Percentiles rank a stretch among this genome's conserved stretches.
Conservation (phyloP, 139 green algal species). For the Chlorella sp. region DNA sequence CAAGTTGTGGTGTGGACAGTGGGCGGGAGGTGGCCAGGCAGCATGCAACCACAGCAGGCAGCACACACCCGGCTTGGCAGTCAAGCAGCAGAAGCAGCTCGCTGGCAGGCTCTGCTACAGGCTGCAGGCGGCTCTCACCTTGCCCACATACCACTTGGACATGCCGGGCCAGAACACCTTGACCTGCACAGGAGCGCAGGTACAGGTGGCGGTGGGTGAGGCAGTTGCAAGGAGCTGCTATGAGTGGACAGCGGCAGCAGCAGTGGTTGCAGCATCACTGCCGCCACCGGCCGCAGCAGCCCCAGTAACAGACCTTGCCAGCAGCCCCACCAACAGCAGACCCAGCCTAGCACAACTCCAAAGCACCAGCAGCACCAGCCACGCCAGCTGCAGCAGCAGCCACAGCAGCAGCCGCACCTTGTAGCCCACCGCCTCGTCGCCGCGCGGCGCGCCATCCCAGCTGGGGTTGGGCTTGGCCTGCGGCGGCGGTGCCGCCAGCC, state of each 20-base stretch:
- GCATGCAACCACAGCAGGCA: no score
- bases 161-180: constrained; percentile 75
- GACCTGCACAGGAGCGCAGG: constrained; percentile 46
- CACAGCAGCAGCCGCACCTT: not conserved
- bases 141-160: constrained; percentile 67
- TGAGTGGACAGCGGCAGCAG: no score
- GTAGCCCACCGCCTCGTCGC: constrained; percentile 49
- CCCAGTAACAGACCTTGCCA: not conserved
- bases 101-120: not conserved
- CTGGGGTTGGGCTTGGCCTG: constrained; percentile 59
- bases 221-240: no score
- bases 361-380: not conserved
- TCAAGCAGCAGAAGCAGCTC: not conserved
- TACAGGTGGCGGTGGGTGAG: no score
- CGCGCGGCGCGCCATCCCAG: constrained; percentile 6
- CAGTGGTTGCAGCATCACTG: no score
- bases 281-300: no score
- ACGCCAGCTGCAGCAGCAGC: no score
- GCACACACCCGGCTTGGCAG: no score
- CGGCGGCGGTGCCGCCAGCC: constrained; percentile 33
- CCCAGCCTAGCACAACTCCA: no score
- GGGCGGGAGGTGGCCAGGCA: no score
- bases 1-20: no score
- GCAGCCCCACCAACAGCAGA: not conserved
- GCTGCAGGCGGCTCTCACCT: constrained; percentile 17